Evolutionary conservation across 1,284 basidiomycete species (phyloP), one percentile per base, ranked within the genome.

Genomic region (Leccinum variabile): DNA sequence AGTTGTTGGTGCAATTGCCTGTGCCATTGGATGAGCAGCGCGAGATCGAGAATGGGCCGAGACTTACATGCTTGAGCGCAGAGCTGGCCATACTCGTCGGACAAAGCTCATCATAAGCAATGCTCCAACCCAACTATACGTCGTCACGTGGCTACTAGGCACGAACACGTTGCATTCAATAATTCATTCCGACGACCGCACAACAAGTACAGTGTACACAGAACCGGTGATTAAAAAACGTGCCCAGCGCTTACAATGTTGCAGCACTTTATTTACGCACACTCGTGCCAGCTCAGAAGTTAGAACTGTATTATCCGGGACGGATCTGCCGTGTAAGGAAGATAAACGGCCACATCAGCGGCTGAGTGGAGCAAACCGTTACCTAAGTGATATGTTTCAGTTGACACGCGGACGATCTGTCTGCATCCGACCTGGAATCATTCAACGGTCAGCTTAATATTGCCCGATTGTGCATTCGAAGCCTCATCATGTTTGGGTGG

Each of bases 11-110:
- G 72, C 44, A 8, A 74, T 72, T 18, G 64, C 74, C 72, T 74
- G 18, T 46, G 18, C 3, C 33, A 37, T 39, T 33, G 22, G 11
- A 41, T 62, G 54, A 59, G 50, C 33, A 52, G 3, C 32, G 54
- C 22, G 18, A 11, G 9, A 14, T 11, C 32, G 41, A 44, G 11
- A 6, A 25, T 7, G 32, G 3, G 25, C 39, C 10, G 54, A 33
- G 37, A 72, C 80, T 62, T 66, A 86, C 87, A 75, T 86, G 84
- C 72, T 83, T 86, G 64, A 81, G 72, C 22, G 79, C 76, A 66
- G 73, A 78, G 75, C 82, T 87, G 70, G 85, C 80, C 87, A 88
- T 88, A 53, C 63, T 66, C 49, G 30, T 44, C 39, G 28, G 56
- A 59, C 44, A 18, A 65, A 25, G 30, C 37, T 35, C 11, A 18